These are phyloP conservation scores for Citrullus colocynthis DNA, from an alignment of 306 rosid genomes.

Conservation along the genomic window DNA sequence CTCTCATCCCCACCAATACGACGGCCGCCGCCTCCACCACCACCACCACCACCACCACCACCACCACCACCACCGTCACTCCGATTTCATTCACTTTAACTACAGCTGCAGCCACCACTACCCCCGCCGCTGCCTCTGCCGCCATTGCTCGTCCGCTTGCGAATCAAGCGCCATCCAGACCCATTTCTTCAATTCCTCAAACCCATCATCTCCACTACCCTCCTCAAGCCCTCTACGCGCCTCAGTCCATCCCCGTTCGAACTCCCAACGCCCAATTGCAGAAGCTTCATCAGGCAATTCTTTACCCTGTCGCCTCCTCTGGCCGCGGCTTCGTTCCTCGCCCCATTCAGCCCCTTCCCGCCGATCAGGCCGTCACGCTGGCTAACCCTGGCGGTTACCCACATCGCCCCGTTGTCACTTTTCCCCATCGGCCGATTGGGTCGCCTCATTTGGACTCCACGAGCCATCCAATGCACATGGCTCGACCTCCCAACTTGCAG, in stretches of 20 bases:
- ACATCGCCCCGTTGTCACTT: slow-evolving; percentile 24
- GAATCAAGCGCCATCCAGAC: slow-evolving; percentile 19
- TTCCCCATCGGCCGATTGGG: slow-evolving; percentile 27
- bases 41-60: background rate
- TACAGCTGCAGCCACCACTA: slow-evolving; percentile 4
- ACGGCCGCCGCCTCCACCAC: background rate
- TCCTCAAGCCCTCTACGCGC: slow-evolving; percentile 21
- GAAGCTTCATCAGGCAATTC: slow-evolving; percentile 20
- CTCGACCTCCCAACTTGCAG: slow-evolving; percentile 24
- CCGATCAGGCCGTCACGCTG: slow-evolving; percentile 28
- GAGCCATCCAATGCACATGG: slow-evolving; percentile 26
- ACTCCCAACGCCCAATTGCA: slow-evolving; percentile 15
- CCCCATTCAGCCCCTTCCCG: slow-evolving; percentile 10
- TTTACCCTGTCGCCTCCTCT: slow-evolving; percentile 44
- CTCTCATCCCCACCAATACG: slow-evolving; percentile 4
- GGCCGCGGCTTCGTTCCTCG: slow-evolving; percentile 36
- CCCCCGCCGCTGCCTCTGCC: background rate
- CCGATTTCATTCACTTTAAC: background rate
- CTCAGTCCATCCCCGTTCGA: slow-evolving; percentile 25
- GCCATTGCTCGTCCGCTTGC: slow-evolving; percentile 10
- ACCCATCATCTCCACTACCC: slow-evolving; percentile 22
- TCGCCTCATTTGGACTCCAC: slow-evolving; percentile 26
- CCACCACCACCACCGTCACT: background rate
- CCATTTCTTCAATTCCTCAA: slow-evolving; percentile 26
- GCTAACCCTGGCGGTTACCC: slow-evolving; percentile 26